These are phyloP conservation scores for Cucumis cinereus DNA, from an alignment of 306 rosid species.

Conservation along the genomic window DNA sequence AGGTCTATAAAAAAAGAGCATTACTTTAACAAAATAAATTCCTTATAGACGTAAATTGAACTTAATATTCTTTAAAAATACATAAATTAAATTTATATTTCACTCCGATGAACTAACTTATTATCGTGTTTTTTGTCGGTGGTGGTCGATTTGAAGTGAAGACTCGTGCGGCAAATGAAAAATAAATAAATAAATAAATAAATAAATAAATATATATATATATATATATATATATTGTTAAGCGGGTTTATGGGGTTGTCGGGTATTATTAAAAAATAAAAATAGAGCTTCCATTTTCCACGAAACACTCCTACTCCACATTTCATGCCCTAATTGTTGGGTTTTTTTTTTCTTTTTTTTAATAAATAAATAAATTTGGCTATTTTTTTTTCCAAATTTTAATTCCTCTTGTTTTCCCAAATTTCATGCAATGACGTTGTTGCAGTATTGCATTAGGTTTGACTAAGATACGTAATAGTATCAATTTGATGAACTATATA, in stretches of 20 bases:
- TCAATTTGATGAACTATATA: not conserved
- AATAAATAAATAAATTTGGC: not conserved
- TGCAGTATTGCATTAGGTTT: not conserved
- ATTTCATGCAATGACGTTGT: not conserved
- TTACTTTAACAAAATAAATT: no score
- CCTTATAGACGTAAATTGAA: no score
- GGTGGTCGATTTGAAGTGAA: not conserved
- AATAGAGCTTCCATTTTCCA: not conserved
- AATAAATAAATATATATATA: not conserved
- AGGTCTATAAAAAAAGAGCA: no score
- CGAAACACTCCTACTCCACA: not conserved
- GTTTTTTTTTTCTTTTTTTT: not conserved
- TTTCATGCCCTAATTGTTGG: slow-evolving; percentile 3
- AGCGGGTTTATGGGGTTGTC: slow-evolving; percentile 1
- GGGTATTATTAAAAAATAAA: not conserved
- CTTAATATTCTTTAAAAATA: no score
- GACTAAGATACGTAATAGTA: not conserved
- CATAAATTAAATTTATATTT: no score
- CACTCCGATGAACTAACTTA: not conserved
- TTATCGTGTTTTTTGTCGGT: not conserved
- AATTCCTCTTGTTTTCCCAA: not conserved
- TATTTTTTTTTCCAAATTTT: not conserved
- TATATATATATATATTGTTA: not conserved
- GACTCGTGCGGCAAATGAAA: not conserved
- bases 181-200: not conserved